Evolutionary conservation across 768 basidiomycete genomes (phyloP).

Genomic region (Calocera viscosa): DNA sequence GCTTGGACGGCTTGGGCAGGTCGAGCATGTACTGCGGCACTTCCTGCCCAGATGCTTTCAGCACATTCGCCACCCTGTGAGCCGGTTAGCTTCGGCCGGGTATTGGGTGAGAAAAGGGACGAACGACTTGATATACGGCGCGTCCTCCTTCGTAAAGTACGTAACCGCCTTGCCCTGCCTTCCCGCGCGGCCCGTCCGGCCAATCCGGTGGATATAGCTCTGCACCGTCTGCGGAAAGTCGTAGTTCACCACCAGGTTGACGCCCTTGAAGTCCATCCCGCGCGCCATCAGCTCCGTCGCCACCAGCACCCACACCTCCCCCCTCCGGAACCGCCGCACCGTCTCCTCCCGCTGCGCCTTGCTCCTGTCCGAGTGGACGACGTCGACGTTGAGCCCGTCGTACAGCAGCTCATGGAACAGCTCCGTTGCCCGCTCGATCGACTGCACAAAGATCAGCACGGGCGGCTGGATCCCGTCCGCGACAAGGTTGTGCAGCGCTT

Average conservation of each 20-base stretch:
- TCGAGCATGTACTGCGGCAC: constrained; percentile 95
- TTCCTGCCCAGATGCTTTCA: constrained; percentile 76
- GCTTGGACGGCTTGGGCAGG: constrained; percentile 83
- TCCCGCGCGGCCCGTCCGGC: constrained; percentile 90
- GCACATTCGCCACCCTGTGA: constrained; percentile 83
- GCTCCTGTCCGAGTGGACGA: constrained; percentile 80
- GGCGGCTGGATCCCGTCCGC: constrained; percentile 53
- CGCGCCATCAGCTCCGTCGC: constrained; percentile 96
- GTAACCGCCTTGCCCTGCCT: constrained; percentile 87
- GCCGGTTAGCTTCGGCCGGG: constrained; percentile 9
- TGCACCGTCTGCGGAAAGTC: constrained; percentile 94
- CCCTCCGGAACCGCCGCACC: constrained; percentile 70
- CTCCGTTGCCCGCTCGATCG: constrained; percentile 43
- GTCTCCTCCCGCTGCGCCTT: constrained; percentile 80
- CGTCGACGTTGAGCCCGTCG: constrained; percentile 69
- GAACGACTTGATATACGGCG: constrained; percentile 79
- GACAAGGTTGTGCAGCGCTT: constrained; percentile 71
- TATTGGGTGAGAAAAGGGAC: constrained; percentile 19
- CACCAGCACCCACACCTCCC: constrained; percentile 88
- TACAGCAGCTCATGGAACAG: constrained; percentile 70
- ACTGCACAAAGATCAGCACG: constrained; percentile 83
- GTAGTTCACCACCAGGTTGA: constrained; percentile 88
- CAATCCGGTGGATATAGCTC: constrained; percentile 93
- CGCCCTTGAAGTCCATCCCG: constrained; percentile 95
- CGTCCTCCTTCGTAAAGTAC: constrained; percentile 90